These are phyloP conservation scores for Cornus kousa DNA, from an alignment of 148 eudicot genomes.

Conservation along the genomic window DNA sequence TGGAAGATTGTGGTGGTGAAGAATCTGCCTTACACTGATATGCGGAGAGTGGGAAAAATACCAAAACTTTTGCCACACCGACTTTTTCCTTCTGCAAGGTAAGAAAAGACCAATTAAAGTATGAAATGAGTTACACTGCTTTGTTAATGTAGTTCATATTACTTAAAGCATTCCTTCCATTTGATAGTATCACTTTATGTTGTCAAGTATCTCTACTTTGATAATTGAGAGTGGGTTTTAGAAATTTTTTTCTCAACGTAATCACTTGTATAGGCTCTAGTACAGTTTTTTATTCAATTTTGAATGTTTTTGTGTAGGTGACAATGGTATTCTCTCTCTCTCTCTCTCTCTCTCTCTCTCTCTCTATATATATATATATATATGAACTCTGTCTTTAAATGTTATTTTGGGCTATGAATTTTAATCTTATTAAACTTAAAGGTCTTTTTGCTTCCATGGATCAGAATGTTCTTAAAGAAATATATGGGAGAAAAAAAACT, in stretches of 20 bases:
- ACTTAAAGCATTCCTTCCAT: neutral
- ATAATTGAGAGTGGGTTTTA: too few species aligned
- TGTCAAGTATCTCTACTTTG: neutral
- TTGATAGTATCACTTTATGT: neutral
- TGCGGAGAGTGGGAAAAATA: slow-evolving; percentile 97
- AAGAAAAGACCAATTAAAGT: slow-evolving; percentile 14
- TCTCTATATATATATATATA: neutral
- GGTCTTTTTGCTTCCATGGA: neutral
- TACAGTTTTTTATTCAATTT: neutral
- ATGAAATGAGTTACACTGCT: neutral
- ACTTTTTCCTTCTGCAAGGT: slow-evolving; percentile 93
- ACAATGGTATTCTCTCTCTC: neutral
- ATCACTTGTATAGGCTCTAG: neutral
- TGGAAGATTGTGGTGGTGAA: slow-evolving; percentile 96
- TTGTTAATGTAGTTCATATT: neutral
- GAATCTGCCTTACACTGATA: slow-evolving; percentile 82
- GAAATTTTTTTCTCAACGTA: neutral
- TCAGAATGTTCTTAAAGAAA: too few species aligned
- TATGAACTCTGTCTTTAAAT: neutral
- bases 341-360: neutral
- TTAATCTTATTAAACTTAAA: neutral
- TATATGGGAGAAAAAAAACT: too few species aligned
- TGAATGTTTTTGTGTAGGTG: neutral
- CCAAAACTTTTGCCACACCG: slow-evolving; percentile 93
- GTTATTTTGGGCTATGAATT: neutral